These are phyloP conservation scores for Corniculantispora saksenae DNA, from an alignment of 2,329 filamentous ascomycete genomes.

Conservation along the genomic window DNA sequence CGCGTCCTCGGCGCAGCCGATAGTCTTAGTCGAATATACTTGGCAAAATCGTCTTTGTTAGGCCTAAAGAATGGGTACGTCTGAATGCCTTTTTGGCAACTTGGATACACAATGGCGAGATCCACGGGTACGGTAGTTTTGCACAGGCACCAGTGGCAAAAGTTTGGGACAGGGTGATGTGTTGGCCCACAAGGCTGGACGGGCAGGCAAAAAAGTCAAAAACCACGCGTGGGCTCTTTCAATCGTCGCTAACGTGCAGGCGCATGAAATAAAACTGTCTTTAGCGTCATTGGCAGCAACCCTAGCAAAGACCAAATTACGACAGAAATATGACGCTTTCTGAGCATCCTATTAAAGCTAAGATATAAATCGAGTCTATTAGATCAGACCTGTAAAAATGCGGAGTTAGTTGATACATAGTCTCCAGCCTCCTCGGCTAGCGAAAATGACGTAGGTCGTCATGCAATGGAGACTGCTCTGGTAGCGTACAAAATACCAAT, in stretches of 20 bases:
- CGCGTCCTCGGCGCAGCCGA: background rate
- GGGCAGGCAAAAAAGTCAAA: background rate
- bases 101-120: background rate
- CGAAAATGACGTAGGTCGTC: too few relatives aligned
- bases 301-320: too few relatives aligned
- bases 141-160: background rate
- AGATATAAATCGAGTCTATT: slow-evolving; percentile 29
- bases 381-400: too few relatives aligned
- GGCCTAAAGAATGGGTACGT: background rate
- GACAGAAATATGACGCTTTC: too few relatives aligned
- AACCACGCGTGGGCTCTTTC: background rate
- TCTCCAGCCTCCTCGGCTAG: too few relatives aligned
- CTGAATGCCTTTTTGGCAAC: background rate
- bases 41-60: background rate
- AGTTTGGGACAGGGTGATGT: background rate
- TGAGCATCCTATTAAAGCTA: too few relatives aligned
- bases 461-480: too few relatives aligned
- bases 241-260: too few relatives aligned
- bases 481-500: too few relatives aligned
- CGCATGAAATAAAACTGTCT: too few relatives aligned
- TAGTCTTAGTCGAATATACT: background rate
- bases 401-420: too few relatives aligned
- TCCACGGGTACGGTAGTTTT: background rate
- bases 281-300: too few relatives aligned
- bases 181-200: background rate